These are phyloP conservation scores for Trichosporon coremiiforme DNA, from an alignment of 1,284 basidiomycete genomes.

Conservation along the genomic window DNA sequence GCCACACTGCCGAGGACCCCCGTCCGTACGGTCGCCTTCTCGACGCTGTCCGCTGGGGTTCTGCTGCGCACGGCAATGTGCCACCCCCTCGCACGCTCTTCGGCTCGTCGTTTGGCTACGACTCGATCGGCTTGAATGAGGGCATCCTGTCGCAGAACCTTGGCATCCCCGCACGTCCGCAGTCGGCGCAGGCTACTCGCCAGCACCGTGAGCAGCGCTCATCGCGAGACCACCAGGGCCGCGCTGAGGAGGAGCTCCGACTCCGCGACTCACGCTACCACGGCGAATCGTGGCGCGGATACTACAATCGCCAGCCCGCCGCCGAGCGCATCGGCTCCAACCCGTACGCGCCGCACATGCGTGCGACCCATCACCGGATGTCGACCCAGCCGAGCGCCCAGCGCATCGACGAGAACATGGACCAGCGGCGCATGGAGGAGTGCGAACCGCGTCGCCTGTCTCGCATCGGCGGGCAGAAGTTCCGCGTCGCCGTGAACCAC, in stretches of 20 bases:
- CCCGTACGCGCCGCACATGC: not conserved
- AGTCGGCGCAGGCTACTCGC: not conserved
- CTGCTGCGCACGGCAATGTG: not conserved
- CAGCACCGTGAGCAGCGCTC: not conserved
- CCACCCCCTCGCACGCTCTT: conserved; percentile 26
- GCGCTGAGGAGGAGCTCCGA: conserved; percentile 20
- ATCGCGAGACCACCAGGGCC: not conserved
- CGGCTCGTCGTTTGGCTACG: conserved; percentile 25
- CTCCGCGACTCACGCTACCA: conserved; percentile 28
- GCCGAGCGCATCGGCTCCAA: conserved; percentile 1
- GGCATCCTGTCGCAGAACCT: conserved; percentile 25
- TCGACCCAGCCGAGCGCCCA: conserved; percentile 20
- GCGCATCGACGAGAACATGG: conserved; percentile 16
- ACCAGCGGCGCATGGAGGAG: conserved; percentile 1
- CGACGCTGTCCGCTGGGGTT: not conserved
- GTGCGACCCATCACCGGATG: not conserved
- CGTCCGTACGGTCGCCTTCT: conserved; percentile 19
- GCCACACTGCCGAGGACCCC: conserved; percentile 24
- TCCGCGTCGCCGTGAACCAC: conserved; percentile 54
- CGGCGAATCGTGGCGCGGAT: conserved; percentile 27
- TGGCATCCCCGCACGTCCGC: conserved; percentile 2
- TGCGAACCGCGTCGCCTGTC: conserved; percentile 37
- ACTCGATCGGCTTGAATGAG: conserved; percentile 29
- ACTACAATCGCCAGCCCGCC: conserved; percentile 27
- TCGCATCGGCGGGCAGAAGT: conserved; percentile 46